Conservation (phyloP, 129 eudicot species). For the Arctium minus region DNA sequence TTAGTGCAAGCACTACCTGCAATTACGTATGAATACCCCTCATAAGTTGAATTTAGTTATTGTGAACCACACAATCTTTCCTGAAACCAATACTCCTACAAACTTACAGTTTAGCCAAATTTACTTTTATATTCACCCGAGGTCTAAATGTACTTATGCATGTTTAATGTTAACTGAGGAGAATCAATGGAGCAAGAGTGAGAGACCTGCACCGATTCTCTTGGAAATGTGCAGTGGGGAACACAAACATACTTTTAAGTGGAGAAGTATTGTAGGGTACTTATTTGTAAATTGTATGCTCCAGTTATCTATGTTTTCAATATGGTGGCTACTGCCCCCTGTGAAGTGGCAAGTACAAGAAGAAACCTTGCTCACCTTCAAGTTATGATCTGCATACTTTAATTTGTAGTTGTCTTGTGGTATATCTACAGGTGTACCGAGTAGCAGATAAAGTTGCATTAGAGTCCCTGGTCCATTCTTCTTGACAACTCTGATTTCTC, state of each 20-base stretch:
- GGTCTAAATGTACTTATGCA: background rate
- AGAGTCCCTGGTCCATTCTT: constrained; percentile 91
- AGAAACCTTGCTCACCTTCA: constrained; percentile 44
- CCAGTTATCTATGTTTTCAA: background rate
- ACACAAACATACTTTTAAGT: background rate
- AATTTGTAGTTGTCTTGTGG: constrained; percentile 43
- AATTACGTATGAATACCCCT: constrained; percentile 14
- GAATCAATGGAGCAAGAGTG: background rate
- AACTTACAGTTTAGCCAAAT: background rate
- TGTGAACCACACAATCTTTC: background rate
- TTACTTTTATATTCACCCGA: too few relatives aligned
- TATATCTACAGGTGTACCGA: constrained; percentile 50
- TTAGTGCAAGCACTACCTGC: constrained; percentile 86
- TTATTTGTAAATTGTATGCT: background rate
- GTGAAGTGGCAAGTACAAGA: background rate
- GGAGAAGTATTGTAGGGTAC: background rate
- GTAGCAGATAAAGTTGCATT: constrained; percentile 69
- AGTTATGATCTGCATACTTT: constrained; percentile 46
- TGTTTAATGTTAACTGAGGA: background rate
- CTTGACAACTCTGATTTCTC: constrained; percentile 60
- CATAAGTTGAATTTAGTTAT: background rate
- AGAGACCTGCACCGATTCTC: too few relatives aligned
- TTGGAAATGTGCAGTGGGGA: background rate
- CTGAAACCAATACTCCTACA: background rate
- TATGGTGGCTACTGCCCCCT: background rate